phyloP scores from a whole-genome alignment of 2,329 filamentous ascomycete genomes.

The Colletotrichum aenigma region DNA sequence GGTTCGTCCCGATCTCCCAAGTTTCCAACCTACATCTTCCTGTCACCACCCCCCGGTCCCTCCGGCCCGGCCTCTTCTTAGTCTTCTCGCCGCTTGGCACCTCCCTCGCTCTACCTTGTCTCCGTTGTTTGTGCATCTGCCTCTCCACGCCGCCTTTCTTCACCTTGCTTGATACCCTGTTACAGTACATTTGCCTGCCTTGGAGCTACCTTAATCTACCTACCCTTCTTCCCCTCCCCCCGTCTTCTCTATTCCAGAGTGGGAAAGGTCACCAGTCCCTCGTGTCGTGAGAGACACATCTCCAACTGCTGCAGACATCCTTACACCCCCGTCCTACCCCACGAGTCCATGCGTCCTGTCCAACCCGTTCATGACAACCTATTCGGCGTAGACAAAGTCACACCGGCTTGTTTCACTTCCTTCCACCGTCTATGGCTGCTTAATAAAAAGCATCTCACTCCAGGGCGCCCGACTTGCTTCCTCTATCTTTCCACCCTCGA shows the following conservation, averaged over 20 bases:
- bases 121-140: constrained; percentile 1
- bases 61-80: constrained; percentile 4
- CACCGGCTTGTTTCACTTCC: constrained; percentile 40
- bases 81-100: constrained; percentile 9
- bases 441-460: constrained; percentile 15
- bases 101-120: background rate
- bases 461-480: background rate
- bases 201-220: background rate
- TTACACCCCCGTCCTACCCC: constrained; percentile 17
- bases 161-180: background rate
- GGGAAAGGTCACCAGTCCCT: background rate
- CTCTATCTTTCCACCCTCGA: background rate
- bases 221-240: background rate
- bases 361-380: constrained; percentile 21
- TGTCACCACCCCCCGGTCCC: background rate
- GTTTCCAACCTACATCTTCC: background rate
- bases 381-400: constrained; percentile 28
- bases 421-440: constrained; percentile 16
- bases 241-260: background rate
- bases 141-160: background rate
- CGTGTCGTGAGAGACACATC: background rate
- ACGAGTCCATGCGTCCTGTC: constrained; percentile 20
- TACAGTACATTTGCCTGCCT: background rate
- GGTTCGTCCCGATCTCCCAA: background rate
- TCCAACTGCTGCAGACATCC: constrained; percentile 18